Evolutionary conservation across 2,329 filamentous ascomycete species (phyloP), one percentile per base, ranked within the genome.

Genomic region (Penicillium sp.): DNA sequence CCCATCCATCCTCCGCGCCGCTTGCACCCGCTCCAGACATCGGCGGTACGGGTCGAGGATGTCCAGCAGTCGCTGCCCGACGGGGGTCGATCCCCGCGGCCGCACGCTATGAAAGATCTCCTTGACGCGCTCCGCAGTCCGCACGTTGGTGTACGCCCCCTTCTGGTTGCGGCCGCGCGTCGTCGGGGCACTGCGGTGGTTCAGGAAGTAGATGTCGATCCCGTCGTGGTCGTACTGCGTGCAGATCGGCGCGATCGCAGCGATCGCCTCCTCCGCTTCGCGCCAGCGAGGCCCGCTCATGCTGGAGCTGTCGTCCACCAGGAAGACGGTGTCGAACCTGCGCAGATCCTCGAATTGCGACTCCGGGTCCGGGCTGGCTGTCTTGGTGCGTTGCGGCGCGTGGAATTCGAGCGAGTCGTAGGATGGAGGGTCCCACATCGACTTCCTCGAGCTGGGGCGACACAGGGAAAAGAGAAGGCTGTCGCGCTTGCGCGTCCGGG

Each of bases 181-280:
- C 4, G 58, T 53, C n/a, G 73, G 70, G 0, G 45, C 42, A 17
- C 67, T 57, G 4, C 44, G 62, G 47, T 85, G 77, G 68, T 97
- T 96, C 25, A 97, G 73, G 65, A 97, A 97, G 75, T 87, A 89
- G 48, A 97, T 73, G 60, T 97, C 91, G 52, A 97, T 82, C 15
- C 91, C 91, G 63, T 96, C 87, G 1, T 73, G 68, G 61, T 97
- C 91, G 63, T 86, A 82, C 3, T 72, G 63, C 1, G 87, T 86
- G 68, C 90, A 94, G 57, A 95, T 84, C 0, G 87, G 87, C 0
- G 87, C 78, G 57, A 97, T 89, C 33, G 80, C 74, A 20, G 76
- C 69, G 2, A 97, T 77, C 1, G 85, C 87, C 7, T 76, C 71
- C 17, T 76, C 69, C 0, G 87, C 86, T 63, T 96, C 86, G 9